phyloP scores from a whole-genome alignment of 2,329 filamentous ascomycete species.

The Eutypella sp. region DNA sequence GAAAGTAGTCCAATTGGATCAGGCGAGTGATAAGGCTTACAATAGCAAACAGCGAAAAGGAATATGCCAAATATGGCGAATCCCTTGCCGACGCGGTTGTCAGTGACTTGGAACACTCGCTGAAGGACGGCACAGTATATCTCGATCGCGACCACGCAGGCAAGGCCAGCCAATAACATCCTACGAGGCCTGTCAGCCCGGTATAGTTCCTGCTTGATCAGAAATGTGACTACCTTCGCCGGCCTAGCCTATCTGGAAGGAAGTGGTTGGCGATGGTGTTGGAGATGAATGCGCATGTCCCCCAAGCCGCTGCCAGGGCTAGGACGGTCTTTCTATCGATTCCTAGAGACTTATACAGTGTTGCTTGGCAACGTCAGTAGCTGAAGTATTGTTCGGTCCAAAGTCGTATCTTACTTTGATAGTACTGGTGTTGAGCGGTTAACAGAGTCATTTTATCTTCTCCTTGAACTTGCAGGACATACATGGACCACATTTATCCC shows the following conservation, averaged over 20 bases:
- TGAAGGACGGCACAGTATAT: constrained; percentile 56
- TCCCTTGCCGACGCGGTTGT: constrained; percentile 49
- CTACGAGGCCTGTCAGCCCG: too few relatives aligned
- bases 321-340: constrained; percentile 43
- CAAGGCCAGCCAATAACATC: constrained; percentile 48
- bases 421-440: constrained; percentile 17
- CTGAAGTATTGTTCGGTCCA: background rate
- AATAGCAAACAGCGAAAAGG: constrained; percentile 46
- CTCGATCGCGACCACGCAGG: constrained; percentile 46
- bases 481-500: constrained; percentile 48
- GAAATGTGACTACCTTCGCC: constrained; percentile 37
- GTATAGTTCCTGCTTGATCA: too few relatives aligned
- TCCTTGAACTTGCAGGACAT: background rate
- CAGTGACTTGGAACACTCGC: constrained; percentile 45
- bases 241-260: constrained; percentile 51
- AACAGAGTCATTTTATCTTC: background rate
- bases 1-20: too few relatives aligned
- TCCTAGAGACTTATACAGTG: constrained; percentile 47
- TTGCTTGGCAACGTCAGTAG: constrained; percentile 21
- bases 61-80: constrained; percentile 54
- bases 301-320: constrained; percentile 46
- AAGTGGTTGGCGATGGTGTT: constrained; percentile 46
- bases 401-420: constrained; percentile 23
- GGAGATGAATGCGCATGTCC: constrained; percentile 40
- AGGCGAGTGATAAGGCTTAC: too few relatives aligned